phyloP scores from a whole-genome alignment of 306 rosid species.

The Medicago lupulina region DNA sequence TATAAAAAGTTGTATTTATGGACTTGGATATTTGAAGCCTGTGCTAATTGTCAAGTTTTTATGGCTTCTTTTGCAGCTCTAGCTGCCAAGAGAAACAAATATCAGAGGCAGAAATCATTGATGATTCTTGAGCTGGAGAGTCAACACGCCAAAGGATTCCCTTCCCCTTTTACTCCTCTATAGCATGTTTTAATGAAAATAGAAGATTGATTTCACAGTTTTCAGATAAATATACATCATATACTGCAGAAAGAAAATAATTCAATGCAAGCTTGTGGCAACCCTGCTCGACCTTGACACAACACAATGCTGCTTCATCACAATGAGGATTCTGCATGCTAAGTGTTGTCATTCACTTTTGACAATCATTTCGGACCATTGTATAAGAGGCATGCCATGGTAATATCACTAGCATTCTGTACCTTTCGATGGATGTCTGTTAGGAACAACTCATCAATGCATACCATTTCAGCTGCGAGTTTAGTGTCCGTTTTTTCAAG shows the following conservation, averaged over 20 bases:
- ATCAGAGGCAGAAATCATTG: conserved; percentile 89
- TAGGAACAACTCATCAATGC: conserved; percentile 35
- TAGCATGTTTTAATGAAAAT: conserved; percentile 33
- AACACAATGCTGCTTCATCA: conserved; percentile 34
- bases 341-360: neutral
- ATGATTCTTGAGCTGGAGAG: conserved; percentile 96
- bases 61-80: conserved; percentile 66
- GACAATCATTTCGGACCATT: conserved; percentile 34
- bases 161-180: conserved; percentile 63
- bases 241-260: conserved; percentile 35
- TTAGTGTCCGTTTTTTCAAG: conserved; percentile 30
- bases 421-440: conserved; percentile 22
- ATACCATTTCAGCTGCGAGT: conserved; percentile 22
- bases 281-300: conserved; percentile 37
- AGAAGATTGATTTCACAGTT: conserved; percentile 37
- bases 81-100: conserved; percentile 85
- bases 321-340: conserved; percentile 24
- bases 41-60: conserved; percentile 11
- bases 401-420: conserved; percentile 9
- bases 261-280: conserved; percentile 26
- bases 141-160: conserved; percentile 88
- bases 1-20: neutral
- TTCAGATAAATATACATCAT: conserved; percentile 38
- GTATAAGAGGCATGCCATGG: neutral
- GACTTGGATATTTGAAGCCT: conserved; percentile 1